Evolutionary conservation across 1,284 basidiomycete genomes (phyloP).

Genomic region (Singerocomus inundabilis): DNA sequence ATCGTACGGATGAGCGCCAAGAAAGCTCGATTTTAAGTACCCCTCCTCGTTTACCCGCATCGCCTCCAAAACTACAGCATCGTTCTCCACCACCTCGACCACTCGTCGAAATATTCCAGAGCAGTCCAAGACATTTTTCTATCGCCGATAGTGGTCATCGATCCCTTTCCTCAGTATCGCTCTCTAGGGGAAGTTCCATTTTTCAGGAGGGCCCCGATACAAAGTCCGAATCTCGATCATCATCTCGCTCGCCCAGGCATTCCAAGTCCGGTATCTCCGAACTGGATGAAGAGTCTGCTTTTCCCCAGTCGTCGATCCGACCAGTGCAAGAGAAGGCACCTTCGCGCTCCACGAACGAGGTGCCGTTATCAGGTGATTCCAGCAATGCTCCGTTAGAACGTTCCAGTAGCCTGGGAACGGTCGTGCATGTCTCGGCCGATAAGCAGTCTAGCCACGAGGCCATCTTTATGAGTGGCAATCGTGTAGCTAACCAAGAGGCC

Average conservation of each 20-base stretch:
- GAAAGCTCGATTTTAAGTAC: slow-evolving; percentile 37
- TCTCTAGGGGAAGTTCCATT: slow-evolving; percentile 28
- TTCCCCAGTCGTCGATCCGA: slow-evolving; percentile 22
- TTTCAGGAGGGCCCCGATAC: slow-evolving; percentile 26
- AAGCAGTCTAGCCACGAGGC: slow-evolving; percentile 24
- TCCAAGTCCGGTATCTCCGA: slow-evolving; percentile 35
- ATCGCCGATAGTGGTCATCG: slow-evolving; percentile 9
- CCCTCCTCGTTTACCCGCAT: slow-evolving; percentile 24
- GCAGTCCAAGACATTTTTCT: slow-evolving; percentile 4
- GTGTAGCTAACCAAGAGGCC: slow-evolving; percentile 4
- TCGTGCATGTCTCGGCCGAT: slow-evolving; percentile 12
- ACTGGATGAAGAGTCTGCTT: slow-evolving; percentile 19
- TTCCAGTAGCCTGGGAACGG: slow-evolving; percentile 22
- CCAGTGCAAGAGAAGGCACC: slow-evolving; percentile 25
- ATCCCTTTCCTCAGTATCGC: slow-evolving; percentile 16
- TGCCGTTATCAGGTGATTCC: slow-evolving; percentile 10
- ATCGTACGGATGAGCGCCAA: slow-evolving; percentile 29
- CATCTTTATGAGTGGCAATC: slow-evolving; percentile 18
- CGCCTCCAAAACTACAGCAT: slow-evolving; percentile 19
- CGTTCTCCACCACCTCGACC: slow-evolving; percentile 24
- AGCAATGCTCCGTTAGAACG: slow-evolving; percentile 18
- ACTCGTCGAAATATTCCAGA: slow-evolving; percentile 5
- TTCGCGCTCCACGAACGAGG: slow-evolving; percentile 9
- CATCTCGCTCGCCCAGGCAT: slow-evolving; percentile 39
- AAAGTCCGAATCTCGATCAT: slow-evolving; percentile 36